phyloP scores from a whole-genome alignment of 2,329 filamentous ascomycete genomes.

The Cladobotryum mycophilum region DNA sequence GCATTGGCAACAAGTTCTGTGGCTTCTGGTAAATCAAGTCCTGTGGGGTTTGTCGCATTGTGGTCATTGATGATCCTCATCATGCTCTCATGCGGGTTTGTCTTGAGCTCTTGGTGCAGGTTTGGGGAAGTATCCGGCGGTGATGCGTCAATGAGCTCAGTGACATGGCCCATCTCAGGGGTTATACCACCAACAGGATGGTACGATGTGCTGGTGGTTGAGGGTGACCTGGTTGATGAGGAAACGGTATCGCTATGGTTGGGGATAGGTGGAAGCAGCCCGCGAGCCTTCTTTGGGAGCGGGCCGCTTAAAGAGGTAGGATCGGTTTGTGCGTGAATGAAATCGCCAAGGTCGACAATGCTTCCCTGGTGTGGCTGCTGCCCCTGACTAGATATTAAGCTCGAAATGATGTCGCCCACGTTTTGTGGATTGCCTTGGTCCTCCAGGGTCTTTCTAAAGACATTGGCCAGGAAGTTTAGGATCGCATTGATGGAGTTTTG shows the following conservation, averaged over 20 bases:
- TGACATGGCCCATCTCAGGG: constrained; percentile 50
- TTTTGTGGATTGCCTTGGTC: constrained; percentile 71
- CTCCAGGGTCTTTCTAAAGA: constrained; percentile 90
- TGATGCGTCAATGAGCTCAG: constrained; percentile 53
- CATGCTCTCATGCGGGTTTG: constrained; percentile 55
- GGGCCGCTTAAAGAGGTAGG: constrained; percentile 29
- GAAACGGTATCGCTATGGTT: constrained; percentile 23
- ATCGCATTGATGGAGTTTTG: constrained; percentile 99
- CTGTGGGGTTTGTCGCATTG: constrained; percentile 46
- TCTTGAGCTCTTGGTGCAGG: constrained; percentile 50
- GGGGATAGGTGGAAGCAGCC: constrained; percentile 50
- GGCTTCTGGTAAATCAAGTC: constrained; percentile 48
- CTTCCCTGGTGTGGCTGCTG: constrained; percentile 44
- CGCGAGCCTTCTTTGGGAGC: constrained; percentile 44
- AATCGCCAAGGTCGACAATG: constrained; percentile 57
- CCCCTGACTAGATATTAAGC: constrained; percentile 57
- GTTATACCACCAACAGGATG: constrained; percentile 25
- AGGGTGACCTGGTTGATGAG: constrained; percentile 23
- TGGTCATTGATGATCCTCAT: constrained; percentile 61
- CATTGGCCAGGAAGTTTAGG: constrained; percentile 89
- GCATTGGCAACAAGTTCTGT: constrained; percentile 47
- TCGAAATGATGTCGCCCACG: constrained; percentile 77
- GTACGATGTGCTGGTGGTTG: constrained; percentile 23
- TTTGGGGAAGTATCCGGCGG: constrained; percentile 43
- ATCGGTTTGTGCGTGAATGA: constrained; percentile 43